These are phyloP conservation scores for Kazachstania sp. DNA, from an alignment of 1,139 yeast genomes.

Conservation along the genomic window DNA sequence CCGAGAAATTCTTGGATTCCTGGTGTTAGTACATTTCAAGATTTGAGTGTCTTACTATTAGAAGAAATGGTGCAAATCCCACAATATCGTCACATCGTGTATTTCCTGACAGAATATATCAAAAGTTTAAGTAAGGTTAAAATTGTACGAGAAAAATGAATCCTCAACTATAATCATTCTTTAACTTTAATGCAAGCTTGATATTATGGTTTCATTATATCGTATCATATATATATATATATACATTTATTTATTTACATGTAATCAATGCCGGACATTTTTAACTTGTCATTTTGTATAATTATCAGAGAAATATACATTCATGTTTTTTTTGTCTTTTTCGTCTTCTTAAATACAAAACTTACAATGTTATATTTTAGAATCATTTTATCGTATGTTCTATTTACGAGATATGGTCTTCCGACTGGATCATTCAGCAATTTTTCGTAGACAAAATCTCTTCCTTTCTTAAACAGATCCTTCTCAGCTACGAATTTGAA, in stretches of 20 bases:
- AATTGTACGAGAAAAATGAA: background rate
- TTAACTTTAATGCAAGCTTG: background rate
- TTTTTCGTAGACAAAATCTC: constrained; percentile 33
- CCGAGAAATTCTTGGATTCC: constrained; percentile 12
- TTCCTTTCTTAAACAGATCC: constrained; percentile 31
- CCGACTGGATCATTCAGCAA: constrained; percentile 23
- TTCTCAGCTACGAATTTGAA: constrained; percentile 38
- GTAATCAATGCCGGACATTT: background rate
- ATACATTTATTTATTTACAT: constrained; percentile 13
- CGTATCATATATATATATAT: no score
- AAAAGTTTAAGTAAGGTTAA: constrained; percentile 32
- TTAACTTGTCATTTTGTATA: background rate
- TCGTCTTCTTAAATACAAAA: constrained; percentile 23
- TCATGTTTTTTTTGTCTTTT: background rate
- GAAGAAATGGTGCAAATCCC: constrained; percentile 33
- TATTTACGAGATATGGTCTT: constrained; percentile 31
- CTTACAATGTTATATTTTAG: constrained; percentile 34
- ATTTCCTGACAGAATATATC: constrained; percentile 40
- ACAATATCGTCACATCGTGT: constrained; percentile 37
- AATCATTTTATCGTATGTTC: constrained; percentile 34
- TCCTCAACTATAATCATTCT: background rate
- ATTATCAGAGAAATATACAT: background rate
- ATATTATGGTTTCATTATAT: background rate
- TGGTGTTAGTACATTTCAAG: constrained; percentile 31
- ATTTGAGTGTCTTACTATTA: constrained; percentile 36